phyloP scores from a whole-genome alignment of 805 yeast species.

The Zygotorulaspora florentina region DNA sequence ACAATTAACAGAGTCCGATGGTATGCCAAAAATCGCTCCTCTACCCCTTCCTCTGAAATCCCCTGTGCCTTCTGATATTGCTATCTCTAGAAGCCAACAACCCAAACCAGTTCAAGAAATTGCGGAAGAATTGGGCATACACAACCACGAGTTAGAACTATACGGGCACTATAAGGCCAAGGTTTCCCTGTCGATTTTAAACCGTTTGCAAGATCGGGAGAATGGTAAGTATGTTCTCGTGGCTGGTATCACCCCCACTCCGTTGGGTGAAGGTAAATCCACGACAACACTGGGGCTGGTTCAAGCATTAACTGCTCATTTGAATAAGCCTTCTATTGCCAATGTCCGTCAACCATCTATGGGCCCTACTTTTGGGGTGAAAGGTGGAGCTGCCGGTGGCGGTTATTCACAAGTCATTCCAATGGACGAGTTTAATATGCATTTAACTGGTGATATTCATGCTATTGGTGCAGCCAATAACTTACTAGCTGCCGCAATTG shows the following conservation, averaged over 20 bases:
- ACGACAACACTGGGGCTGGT: slow-evolving; percentile 95
- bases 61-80: slow-evolving; percentile 91
- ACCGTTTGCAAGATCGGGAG: slow-evolving; percentile 57
- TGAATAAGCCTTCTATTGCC: slow-evolving; percentile 79
- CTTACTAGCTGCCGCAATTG: slow-evolving; percentile 92
- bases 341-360: slow-evolving; percentile 96
- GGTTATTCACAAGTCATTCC: slow-evolving; percentile 98
- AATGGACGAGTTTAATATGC: slow-evolving; percentile 98
- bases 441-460: slow-evolving; percentile 95
- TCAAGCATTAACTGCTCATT: slow-evolving; percentile 93
- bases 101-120: slow-evolving; percentile 77
- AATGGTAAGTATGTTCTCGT: slow-evolving; percentile 88
- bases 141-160: slow-evolving; percentile 74
- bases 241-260: slow-evolving; percentile 98
- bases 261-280: slow-evolving; percentile 96
- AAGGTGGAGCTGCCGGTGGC: slow-evolving; percentile 99
- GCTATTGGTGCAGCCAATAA: slow-evolving; percentile 94
- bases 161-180: slow-evolving; percentile 90
- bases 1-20: slow-evolving; percentile 38
- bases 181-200: slow-evolving; percentile 63
- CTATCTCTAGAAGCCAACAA: slow-evolving; percentile 78
- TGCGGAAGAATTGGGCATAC: slow-evolving; percentile 79
- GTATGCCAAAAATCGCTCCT: slow-evolving; percentile 50
- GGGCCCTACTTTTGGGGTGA: slow-evolving; percentile 99
- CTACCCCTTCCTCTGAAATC: slow-evolving; percentile 47